Conservation (phyloP, 2,329 filamentous ascomycete genomes). For the Uncinocarpus reesii region DNA sequence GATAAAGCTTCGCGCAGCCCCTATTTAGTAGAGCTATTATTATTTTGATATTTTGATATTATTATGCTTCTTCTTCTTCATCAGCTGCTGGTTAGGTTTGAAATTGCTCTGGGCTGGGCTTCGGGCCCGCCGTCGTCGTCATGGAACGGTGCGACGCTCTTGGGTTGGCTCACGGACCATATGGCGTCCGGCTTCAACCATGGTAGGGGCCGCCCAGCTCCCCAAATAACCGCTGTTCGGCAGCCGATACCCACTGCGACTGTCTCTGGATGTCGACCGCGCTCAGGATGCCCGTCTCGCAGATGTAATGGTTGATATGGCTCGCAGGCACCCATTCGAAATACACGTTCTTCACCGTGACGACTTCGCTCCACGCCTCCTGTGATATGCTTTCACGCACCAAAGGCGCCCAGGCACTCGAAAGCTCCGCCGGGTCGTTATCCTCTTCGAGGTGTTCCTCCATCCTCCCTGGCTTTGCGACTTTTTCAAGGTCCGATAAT, state of each 20-base stretch:
- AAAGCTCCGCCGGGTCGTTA: constrained; percentile 46
- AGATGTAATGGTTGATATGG: constrained; percentile 43
- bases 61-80: background rate
- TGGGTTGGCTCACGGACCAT: background rate
- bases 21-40: background rate
- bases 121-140: too few species aligned
- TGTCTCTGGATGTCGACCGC: constrained; percentile 17
- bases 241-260: constrained; percentile 12
- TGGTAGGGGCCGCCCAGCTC: constrained; percentile 7
- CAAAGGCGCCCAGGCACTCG: constrained; percentile 9
- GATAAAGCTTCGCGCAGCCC: too few species aligned
- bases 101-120: too few species aligned
- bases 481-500: constrained; percentile 52
- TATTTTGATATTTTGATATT: background rate
- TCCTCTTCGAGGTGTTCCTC: constrained; percentile 42
- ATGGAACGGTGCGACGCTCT: background rate
- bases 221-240: constrained; percentile 15
- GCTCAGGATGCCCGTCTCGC: constrained; percentile 37
- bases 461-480: constrained; percentile 40
- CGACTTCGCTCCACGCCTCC: constrained; percentile 15
- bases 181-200: constrained; percentile 8
- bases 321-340: constrained; percentile 46
- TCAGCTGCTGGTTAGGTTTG: too few species aligned
- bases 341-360: constrained; percentile 35
- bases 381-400: background rate